A percentile compares a stretch with the other conserved stretches of the same genome.
Conservation (phyloP, 768 basidiomycete species). For the Hypholoma sublateritium region DNA sequence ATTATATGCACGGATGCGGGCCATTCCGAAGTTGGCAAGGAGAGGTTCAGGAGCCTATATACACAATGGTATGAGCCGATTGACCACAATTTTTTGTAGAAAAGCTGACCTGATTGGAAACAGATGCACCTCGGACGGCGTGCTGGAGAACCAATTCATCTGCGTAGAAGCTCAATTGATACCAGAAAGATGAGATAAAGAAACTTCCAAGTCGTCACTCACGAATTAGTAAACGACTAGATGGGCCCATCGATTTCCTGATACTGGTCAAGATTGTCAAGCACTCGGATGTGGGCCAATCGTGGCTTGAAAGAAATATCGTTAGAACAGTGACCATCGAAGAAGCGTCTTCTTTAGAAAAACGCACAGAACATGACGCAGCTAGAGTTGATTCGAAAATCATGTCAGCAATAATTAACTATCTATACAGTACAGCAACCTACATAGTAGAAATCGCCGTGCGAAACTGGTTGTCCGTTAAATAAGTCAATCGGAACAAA, state of each 20-base stretch:
- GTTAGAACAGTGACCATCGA: neutral
- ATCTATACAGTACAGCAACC: neutral
- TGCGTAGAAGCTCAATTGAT: neutral
- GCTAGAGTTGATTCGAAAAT: neutral
- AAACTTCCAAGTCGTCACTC: neutral
- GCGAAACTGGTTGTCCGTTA: neutral
- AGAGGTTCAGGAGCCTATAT: neutral
- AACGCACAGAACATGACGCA: conserved; percentile 1
- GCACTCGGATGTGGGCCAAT: neutral
- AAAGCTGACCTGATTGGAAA: neutral
- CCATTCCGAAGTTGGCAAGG: conserved; percentile 44
- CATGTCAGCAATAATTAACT: no score
- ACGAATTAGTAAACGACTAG: conserved; percentile 2
- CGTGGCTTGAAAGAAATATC: neutral
- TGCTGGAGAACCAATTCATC: conserved; percentile 5
- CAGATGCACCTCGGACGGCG: neutral
- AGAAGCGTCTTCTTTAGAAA: neutral
- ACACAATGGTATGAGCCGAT: neutral
- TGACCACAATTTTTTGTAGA: neutral
- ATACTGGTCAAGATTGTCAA: neutral
- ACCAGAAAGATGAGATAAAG: no score
- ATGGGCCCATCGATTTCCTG: neutral
- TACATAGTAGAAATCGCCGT: conserved; percentile 5
- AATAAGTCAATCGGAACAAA: neutral
- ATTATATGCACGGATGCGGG: conserved; percentile 38